Conservation (phyloP, 2,329 filamentous ascomycete genomes). For the Phaeosphaeriaceae sp. region DNA sequence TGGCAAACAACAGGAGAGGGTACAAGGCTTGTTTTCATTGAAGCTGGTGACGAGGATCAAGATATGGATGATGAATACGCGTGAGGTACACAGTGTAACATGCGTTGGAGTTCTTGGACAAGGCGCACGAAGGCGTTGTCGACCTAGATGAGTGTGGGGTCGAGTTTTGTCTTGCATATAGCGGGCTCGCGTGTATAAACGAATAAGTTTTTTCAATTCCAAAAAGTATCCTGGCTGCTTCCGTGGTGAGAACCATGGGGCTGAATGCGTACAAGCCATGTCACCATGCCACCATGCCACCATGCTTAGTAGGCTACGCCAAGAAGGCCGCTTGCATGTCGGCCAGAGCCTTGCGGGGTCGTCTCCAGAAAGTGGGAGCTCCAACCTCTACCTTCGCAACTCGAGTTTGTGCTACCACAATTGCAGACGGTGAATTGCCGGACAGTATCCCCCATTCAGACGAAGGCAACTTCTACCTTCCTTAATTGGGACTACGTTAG, state of each 20-base stretch:
- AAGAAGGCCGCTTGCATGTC: constrained; percentile 8
- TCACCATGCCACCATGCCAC: too few relatives aligned
- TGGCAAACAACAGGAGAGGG: constrained; percentile 64
- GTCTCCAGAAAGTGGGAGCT: constrained; percentile 18
- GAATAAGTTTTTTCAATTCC: too few relatives aligned
- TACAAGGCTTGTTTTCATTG: constrained; percentile 61
- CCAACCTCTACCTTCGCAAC: constrained; percentile 1
- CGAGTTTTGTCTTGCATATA: constrained; percentile 1
- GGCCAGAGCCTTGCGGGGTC: constrained; percentile 17
- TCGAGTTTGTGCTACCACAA: background rate
- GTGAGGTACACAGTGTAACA: constrained; percentile 21
- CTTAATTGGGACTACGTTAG: constrained; percentile 32
- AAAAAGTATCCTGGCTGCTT: too few relatives aligned
- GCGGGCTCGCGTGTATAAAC: background rate
- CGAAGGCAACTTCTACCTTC: constrained; percentile 32
- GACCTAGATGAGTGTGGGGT: constrained; percentile 13
- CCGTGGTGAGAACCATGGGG: too few relatives aligned
- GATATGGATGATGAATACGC: constrained; percentile 50
- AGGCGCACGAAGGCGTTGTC: constrained; percentile 37
- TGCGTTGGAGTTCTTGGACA: constrained; percentile 21
- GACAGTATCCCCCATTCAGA: constrained; percentile 8
- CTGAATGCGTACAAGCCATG: too few relatives aligned
- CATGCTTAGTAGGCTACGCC: too few relatives aligned
- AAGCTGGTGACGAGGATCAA: constrained; percentile 56
- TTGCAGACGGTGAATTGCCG: background rate